Percentiles rank a stretch among this genome's conserved stretches.
These are phyloP conservation scores for Daldinia sp. DNA, from an alignment of 2,329 filamentous ascomycete genomes.

Conservation along the genomic window DNA sequence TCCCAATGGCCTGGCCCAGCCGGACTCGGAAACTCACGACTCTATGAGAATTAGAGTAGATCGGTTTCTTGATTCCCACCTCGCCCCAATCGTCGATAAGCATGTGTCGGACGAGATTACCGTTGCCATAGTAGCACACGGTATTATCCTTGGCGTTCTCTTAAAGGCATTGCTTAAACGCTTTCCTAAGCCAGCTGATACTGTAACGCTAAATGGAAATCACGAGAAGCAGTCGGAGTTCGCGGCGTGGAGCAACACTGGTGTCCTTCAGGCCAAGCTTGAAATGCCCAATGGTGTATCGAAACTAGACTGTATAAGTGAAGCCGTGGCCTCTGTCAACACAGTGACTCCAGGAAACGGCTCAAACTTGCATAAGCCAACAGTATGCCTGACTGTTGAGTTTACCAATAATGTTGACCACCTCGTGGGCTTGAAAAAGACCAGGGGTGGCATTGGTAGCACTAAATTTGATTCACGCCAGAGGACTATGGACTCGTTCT, in stretches of 20 bases:
- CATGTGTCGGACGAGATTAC: constrained; percentile 51
- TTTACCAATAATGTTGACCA: constrained; percentile 78
- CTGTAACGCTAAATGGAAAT: constrained; percentile 36
- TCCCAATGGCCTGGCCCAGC: constrained; percentile 55
- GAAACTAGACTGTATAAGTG: neutral
- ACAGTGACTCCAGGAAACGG: neutral
- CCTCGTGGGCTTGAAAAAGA: constrained; percentile 79
- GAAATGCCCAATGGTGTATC: constrained; percentile 4
- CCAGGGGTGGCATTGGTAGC: constrained; percentile 84
- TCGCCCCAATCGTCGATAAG: constrained; percentile 67
- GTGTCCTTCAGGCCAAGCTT: constrained; percentile 48
- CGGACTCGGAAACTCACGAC: constrained; percentile 71
- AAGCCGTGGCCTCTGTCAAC: neutral
- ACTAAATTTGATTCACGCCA: constrained; percentile 80
- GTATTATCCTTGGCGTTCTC: constrained; percentile 79
- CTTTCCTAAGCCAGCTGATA: constrained; percentile 55
- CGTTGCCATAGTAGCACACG: constrained; percentile 82
- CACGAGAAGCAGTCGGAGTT: constrained; percentile 38
- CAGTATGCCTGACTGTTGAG: constrained; percentile 60
- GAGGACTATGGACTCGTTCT: constrained; percentile 81
- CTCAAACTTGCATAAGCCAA: neutral
- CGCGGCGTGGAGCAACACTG: constrained; percentile 66
- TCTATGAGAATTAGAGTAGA: constrained; percentile 74
- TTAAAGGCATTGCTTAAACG: constrained; percentile 71
- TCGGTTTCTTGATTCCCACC: constrained; percentile 72